A percentile compares a stretch with the other conserved stretches of the same genome.
These are phyloP conservation scores for Eucalyptus pauciflora DNA, from an alignment of 345 rosid genomes.

Conservation along the genomic window DNA sequence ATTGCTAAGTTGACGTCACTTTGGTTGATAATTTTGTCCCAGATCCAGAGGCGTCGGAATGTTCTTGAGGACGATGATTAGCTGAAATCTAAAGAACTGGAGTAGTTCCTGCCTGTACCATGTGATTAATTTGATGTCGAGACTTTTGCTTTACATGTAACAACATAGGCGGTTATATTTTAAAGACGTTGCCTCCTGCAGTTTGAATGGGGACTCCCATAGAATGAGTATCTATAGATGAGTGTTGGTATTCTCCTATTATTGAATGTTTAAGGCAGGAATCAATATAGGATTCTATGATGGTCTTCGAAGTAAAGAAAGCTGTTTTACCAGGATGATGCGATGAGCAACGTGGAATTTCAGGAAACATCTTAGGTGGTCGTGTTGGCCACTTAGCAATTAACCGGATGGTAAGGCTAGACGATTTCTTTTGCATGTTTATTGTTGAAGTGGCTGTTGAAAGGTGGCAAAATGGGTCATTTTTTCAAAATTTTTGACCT, in stretches of 20 bases:
- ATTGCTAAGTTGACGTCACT: not conserved
- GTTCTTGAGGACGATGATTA: slow-evolving; percentile 86
- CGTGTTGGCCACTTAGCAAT: not conserved
- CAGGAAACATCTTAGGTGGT: not conserved
- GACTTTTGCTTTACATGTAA: not conserved
- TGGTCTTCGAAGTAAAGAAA: not conserved
- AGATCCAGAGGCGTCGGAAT: slow-evolving; percentile 94
- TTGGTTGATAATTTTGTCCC: not conserved
- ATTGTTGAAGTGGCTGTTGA: not conserved
- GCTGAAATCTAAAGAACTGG: not conserved
- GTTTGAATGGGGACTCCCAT: not conserved
- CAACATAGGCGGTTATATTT: not conserved
- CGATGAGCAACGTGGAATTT: not conserved
- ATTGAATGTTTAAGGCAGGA: not conserved
- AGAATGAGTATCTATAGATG: not conserved
- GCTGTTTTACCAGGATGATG: not conserved
- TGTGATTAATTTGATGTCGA: not conserved
- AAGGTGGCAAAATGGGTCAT: not conserved
- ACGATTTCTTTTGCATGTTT: not conserved
- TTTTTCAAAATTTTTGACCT: not conserved
- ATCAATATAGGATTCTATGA: not conserved
- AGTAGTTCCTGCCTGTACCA: not conserved
- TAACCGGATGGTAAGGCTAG: not conserved
- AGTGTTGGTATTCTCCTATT: not conserved
- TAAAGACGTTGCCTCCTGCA: not conserved